These are phyloP conservation scores for Trifolium pratense DNA, from an alignment of 306 rosid genomes.

Conservation along the genomic window DNA sequence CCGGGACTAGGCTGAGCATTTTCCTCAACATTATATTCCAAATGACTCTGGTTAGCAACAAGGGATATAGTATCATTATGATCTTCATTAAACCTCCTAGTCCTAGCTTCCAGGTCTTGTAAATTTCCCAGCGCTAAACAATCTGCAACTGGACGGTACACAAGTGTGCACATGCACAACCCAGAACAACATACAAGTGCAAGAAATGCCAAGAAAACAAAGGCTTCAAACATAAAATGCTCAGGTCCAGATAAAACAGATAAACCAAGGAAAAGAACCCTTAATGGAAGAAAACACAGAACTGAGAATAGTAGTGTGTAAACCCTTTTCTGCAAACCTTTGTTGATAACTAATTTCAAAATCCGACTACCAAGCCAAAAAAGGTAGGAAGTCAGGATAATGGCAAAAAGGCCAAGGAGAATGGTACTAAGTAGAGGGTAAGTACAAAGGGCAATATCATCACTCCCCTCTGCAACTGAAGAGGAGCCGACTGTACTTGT, in stretches of 20 bases:
- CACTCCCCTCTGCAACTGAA: slow-evolving; percentile 43
- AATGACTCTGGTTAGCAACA: slow-evolving; percentile 74
- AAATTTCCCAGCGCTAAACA: slow-evolving; percentile 83
- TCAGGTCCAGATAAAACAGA: slow-evolving; percentile 80
- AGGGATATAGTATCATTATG: slow-evolving; percentile 78
- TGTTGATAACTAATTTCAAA: slow-evolving; percentile 92
- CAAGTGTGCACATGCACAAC: slow-evolving; percentile 91
- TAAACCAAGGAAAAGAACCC: slow-evolving; percentile 95
- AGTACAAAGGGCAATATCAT: slow-evolving; percentile 77
- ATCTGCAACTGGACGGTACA: slow-evolving; percentile 92
- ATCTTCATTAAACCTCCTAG: slow-evolving; percentile 66
- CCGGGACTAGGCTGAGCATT: slow-evolving; percentile 62
- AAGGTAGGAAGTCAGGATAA: slow-evolving; percentile 79
- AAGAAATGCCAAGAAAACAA: slow-evolving; percentile 92
- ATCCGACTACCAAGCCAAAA: slow-evolving; percentile 97
- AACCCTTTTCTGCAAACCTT: slow-evolving; percentile 95
- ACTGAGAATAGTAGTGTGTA: slow-evolving; percentile 84
- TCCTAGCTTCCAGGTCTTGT: slow-evolving; percentile 82
- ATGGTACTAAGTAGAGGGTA: slow-evolving; percentile 89
- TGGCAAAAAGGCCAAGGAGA: slow-evolving; percentile 79
- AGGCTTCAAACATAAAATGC: slow-evolving; percentile 75
- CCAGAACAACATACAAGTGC: slow-evolving; percentile 81
- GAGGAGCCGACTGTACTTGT: slow-evolving; percentile 54
- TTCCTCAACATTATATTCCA: slow-evolving; percentile 57
- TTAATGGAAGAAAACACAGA: slow-evolving; percentile 85